phyloP scores from a whole-genome alignment of 2,329 filamentous ascomycete genomes.

The Talaromyces sp. region DNA sequence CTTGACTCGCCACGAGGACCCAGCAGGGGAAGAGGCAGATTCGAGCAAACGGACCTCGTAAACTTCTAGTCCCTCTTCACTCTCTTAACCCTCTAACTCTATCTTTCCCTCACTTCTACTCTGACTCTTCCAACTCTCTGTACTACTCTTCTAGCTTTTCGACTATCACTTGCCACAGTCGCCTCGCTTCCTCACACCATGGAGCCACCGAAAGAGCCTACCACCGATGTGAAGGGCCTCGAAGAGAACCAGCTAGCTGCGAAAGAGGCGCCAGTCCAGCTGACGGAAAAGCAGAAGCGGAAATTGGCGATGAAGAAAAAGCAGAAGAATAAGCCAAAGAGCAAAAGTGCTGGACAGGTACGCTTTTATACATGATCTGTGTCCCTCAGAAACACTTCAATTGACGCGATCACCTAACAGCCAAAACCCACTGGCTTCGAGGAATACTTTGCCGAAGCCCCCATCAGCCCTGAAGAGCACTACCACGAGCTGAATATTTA shows the following conservation, averaged over 20 bases:
- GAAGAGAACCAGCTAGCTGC: neutral
- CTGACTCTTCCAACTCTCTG: neutral
- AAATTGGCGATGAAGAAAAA: slow-evolving; percentile 6
- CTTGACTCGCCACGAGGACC: neutral
- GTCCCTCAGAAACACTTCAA: neutral
- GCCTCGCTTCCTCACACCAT: neutral
- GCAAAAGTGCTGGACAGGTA: slow-evolving; percentile 11
- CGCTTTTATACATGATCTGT: neutral
- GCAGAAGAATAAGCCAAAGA: slow-evolving; percentile 8
- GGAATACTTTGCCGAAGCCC: slow-evolving; percentile 75
- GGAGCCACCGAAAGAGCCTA: neutral
- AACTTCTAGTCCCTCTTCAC: neutral
- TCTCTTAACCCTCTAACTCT: neutral
- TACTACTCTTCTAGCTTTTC: neutral
- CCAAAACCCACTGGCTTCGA: slow-evolving; percentile 64
- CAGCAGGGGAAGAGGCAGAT: too few species aligned
- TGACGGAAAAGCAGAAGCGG: slow-evolving; percentile 7
- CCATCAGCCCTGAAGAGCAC: slow-evolving; percentile 66
- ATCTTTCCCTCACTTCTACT: neutral
- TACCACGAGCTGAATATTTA: slow-evolving; percentile 67
- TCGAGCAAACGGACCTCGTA: too few species aligned
- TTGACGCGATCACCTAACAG: slow-evolving; percentile 18
- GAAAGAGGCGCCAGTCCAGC: neutral
- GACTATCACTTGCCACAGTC: neutral
- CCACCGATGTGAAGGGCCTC: neutral